Evolutionary conservation across 2,329 filamentous ascomycete species (phyloP), one percentile per base, ranked within the genome.

Genomic region (Phialemonium atrogriseum): DNA sequence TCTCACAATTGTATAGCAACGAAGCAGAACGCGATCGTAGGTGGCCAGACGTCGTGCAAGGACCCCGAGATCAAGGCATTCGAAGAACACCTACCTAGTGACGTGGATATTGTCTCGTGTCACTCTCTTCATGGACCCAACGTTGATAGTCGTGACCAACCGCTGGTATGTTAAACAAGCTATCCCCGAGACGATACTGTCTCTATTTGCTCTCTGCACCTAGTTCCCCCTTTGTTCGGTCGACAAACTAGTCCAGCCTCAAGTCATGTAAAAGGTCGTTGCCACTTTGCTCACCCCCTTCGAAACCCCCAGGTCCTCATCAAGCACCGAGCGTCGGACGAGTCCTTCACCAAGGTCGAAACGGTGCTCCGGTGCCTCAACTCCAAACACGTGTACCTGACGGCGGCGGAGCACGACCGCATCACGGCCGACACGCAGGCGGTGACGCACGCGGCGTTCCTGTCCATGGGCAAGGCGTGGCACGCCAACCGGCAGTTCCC

Each of bases 381-480:
- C 17, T 94, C 86, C 27, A 89, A 86, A 56, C 76, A 84, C 47
- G 91, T 98, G 38, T 78, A 89, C 53, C 80, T 98, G 37, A 82
- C 84, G 0, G 88, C 88, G 11, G 73, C 77, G 38, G 78, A 88
- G 57, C 91, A 98, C 56, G 91, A 98, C 59, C 84, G 86, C 40
- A 98, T 98, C 59, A 98, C 91, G 1, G 91, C 91, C 38, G 91
- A 98, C 60, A 98, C 91, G 1, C 91, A 98, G 59, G 91, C 91
- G 18, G 91, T 98, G 29, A 98, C 91, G 1, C 91, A 98, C 60
- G 91, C 88, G 2, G 91, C 93, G 17, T 98, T 98, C 57, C 68
- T 98, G 30, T 85, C 82, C 52, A 98, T 98, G 91, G 91, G 93
- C 42, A 93, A 89, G 41, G 91, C 91, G 7, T 98, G 93, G 93